phyloP scores from a whole-genome alignment of 73 alveolate species.

The Stentor roeselii region DNA sequence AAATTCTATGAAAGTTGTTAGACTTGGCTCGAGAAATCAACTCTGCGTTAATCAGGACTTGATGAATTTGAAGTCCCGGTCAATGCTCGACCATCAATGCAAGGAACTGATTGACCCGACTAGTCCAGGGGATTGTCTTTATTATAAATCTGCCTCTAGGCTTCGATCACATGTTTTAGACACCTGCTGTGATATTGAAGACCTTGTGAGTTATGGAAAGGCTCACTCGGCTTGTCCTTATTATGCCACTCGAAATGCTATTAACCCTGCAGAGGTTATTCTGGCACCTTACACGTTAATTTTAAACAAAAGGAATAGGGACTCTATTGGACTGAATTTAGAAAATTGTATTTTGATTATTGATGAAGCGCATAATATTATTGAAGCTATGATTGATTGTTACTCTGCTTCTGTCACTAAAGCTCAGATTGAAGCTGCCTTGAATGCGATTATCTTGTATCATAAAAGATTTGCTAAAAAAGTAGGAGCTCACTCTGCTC shows the following conservation, averaged over 20 bases:
- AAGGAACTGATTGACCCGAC: slow-evolving; percentile 33
- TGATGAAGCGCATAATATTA: slow-evolving; percentile 63
- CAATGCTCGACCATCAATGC: slow-evolving; percentile 32
- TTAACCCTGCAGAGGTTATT: slow-evolving; percentile 39
- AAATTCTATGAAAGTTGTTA: slow-evolving; percentile 61
- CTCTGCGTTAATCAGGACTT: slow-evolving; percentile 68
- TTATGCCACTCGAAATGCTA: slow-evolving; percentile 44
- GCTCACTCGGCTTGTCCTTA: slow-evolving; percentile 52
- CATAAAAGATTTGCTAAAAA: not conserved
- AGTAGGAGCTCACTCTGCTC: not conserved
- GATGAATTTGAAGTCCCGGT: slow-evolving; percentile 7
- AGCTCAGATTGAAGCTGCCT: not conserved
- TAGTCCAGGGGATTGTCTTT: not conserved
- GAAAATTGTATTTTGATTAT: slow-evolving; percentile 46
- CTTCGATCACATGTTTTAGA: slow-evolving; percentile 17
- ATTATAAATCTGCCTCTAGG: not conserved
- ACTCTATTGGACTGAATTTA: slow-evolving; percentile 34
- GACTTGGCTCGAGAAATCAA: slow-evolving; percentile 75
- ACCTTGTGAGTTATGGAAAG: slow-evolving; percentile 44
- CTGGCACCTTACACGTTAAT: slow-evolving; percentile 63
- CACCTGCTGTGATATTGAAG: slow-evolving; percentile 47
- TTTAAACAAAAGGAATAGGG: slow-evolving; percentile 37
- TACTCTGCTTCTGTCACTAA: not conserved
- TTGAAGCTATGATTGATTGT: slow-evolving; percentile 22
- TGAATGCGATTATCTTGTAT: not conserved